Percentiles rank a stretch among this genome's conserved stretches.
phyloP scores from a whole-genome alignment of 306 rosid genomes.

The Acacia confusa region DNA sequence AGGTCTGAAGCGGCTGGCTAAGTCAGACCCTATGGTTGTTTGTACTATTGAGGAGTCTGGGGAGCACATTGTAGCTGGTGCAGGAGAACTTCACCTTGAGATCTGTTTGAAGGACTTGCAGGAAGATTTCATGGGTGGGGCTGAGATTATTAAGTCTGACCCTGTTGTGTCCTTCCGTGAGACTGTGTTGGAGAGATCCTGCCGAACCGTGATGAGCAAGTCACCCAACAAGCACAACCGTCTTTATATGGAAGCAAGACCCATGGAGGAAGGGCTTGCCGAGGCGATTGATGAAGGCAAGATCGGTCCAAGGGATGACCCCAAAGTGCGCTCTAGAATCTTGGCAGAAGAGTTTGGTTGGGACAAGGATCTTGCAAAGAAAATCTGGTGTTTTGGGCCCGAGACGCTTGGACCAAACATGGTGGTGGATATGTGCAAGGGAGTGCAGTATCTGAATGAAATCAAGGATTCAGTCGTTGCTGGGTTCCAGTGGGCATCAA shows the following conservation, averaged over 20 bases:
- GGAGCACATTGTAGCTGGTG: conserved; percentile 94
- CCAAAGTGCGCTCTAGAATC: conserved; percentile 65
- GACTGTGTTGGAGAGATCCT: conserved; percentile 76
- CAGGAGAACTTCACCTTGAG: conserved; percentile 94
- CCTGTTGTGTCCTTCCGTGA: conserved; percentile 94
- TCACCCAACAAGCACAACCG: conserved; percentile 95
- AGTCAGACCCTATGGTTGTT: conserved; percentile 95
- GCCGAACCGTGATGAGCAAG: conserved; percentile 90
- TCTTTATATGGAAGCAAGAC: conserved; percentile 79
- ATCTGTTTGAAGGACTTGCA: conserved; percentile 93
- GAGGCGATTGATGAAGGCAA: conserved; percentile 82
- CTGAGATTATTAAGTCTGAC: conserved; percentile 79
- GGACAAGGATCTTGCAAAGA: conserved; percentile 89
- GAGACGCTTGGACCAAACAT: conserved; percentile 84
- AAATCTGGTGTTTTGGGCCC: conserved; percentile 91
- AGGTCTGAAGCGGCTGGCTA: conserved; percentile 86
- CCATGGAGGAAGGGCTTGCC: conserved; percentile 62
- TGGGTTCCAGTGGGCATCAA: conserved; percentile 88
- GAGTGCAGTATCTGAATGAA: conserved; percentile 81
- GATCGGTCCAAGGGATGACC: conserved; percentile 86
- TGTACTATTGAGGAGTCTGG: conserved; percentile 91
- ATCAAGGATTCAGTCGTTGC: conserved; percentile 82
- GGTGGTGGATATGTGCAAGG: conserved; percentile 93
- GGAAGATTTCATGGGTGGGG: conserved; percentile 94
- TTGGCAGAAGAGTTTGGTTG: conserved; percentile 68